Evolutionary conservation across 257 asterid genomes (phyloP).

Genomic region (Marsdenia floribunda): DNA sequence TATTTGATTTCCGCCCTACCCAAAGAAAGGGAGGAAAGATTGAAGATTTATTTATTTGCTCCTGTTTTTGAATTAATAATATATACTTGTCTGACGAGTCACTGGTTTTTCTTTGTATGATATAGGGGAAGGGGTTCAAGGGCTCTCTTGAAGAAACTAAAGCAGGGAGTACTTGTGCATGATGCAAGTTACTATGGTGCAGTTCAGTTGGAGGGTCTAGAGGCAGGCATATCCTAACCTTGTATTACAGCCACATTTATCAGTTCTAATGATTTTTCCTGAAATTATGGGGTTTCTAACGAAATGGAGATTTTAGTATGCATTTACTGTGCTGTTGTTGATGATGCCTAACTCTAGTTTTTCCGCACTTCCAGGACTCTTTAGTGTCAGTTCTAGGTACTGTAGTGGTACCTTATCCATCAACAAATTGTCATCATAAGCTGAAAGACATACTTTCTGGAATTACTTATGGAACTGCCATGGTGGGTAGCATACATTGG

Average conservation of each 20-base stretch:
- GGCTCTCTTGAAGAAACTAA: conserved; percentile 64
- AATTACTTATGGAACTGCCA: conserved; percentile 51
- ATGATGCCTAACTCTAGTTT: not conserved
- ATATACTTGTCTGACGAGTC: not conserved
- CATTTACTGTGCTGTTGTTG: not conserved
- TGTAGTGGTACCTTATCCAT: conserved; percentile 52
- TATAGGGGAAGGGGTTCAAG: conserved; percentile 87
- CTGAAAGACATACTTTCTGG: conserved; percentile 50
- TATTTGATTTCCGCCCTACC: not conserved
- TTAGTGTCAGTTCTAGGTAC: conserved; percentile 44
- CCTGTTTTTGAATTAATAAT: not conserved
- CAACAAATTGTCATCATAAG: conserved; percentile 32
- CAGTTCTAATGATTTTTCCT: not conserved
- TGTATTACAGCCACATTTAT: conserved; percentile 2
- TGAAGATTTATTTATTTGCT: not conserved
- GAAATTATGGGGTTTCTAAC: not conserved
- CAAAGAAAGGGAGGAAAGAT: not conserved
- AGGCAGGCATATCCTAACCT: conserved; percentile 46
- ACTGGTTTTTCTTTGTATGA: conserved; percentile 17
- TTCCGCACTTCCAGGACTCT: conserved; percentile 43
- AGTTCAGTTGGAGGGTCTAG: conserved; percentile 75
- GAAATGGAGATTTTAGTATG: not conserved
- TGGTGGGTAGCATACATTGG: conserved; percentile 40
- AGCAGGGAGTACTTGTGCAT: conserved; percentile 64
- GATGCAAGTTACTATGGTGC: conserved; percentile 71